Conservation (phyloP, 1,284 basidiomycete genomes). For the Lignosus rhinocerotis region DNA sequence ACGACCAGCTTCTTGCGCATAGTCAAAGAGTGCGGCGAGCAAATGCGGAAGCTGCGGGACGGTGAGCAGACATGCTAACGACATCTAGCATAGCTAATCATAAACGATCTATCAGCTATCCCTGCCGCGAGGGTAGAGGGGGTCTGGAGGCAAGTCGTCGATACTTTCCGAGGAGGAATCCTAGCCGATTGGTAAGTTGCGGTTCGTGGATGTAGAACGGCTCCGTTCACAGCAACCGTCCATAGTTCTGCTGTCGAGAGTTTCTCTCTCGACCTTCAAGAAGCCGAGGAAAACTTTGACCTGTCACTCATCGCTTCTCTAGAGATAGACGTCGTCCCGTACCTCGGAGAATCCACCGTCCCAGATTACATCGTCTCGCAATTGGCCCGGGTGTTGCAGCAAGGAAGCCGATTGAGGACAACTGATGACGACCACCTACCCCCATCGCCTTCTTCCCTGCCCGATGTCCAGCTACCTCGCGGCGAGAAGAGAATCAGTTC, state of each 20-base stretch:
- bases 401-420: constrained; percentile 75
- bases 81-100: background rate
- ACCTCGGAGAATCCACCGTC: constrained; percentile 67
- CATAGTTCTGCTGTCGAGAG: constrained; percentile 53
- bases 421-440: constrained; percentile 29
- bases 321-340: constrained; percentile 78
- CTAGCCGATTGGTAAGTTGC: constrained; percentile 78
- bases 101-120: constrained; percentile 43
- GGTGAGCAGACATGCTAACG: constrained; percentile 36
- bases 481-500: background rate
- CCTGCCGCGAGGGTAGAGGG: constrained; percentile 64
- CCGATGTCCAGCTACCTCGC: constrained; percentile 4
- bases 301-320: constrained; percentile 78
- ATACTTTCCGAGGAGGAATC: constrained; percentile 80
- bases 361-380: constrained; percentile 74
- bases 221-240: background rate
- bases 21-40: constrained; percentile 61
- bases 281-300: constrained; percentile 87
- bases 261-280: constrained; percentile 64
- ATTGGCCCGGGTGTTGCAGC: constrained; percentile 73
- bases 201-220: background rate
- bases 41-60: constrained; percentile 48
- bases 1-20: constrained; percentile 70
- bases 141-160: constrained; percentile 86
- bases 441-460: constrained; percentile 27